Base-by-base conservation (phyloP, 345 rosid genomes). In the Murraya koenigii region DNA sequence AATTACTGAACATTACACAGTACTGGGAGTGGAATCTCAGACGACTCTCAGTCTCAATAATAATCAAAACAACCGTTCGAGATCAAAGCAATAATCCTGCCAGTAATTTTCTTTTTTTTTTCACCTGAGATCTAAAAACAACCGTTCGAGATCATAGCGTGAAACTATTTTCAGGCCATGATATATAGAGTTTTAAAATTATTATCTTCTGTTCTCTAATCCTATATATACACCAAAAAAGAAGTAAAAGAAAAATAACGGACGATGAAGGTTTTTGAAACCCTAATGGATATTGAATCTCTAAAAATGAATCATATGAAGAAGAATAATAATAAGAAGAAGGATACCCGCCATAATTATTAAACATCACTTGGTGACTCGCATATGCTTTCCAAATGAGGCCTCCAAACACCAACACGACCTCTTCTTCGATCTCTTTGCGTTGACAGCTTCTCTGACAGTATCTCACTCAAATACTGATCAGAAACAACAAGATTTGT, bases 381-480 rank as follows among this genome's bases (percentile, higher is more conserved):
- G 26, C 88, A 87, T 71, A 94, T 95, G 86, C 98, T 92, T 81
- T 93, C 97, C 73, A 96, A 87, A 79, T 91, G 98, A 61, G 99
- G 99, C 69, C 98, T 88, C 99, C 99, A 96, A 14, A 94, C 94
- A 8, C 92, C 94, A 64, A 87, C 93, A 6, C 99, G 91, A 8
- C 99, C 99, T 79, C 93, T 86, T 68, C 98, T 83, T 66, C 94
- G 89, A 82, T 94, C 98, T 76, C 89, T 89, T 71, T 92, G 94
- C 15, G 91, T 84, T 14, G 95, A 90, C 20, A 86, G 15, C 80
- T 92, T 95, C 84, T 96, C 99, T 39, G 98, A 92, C 19, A 96
- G 75, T 78, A 96, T 94, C 84, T 96, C 99, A n/a, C 86, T 92
- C 93, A 96, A 83, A 80, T 96, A 94, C 84, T 82, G 90, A 77